Base-by-base conservation (phyloP, 305 asterid species). In the Solanum hybrid region DNA sequence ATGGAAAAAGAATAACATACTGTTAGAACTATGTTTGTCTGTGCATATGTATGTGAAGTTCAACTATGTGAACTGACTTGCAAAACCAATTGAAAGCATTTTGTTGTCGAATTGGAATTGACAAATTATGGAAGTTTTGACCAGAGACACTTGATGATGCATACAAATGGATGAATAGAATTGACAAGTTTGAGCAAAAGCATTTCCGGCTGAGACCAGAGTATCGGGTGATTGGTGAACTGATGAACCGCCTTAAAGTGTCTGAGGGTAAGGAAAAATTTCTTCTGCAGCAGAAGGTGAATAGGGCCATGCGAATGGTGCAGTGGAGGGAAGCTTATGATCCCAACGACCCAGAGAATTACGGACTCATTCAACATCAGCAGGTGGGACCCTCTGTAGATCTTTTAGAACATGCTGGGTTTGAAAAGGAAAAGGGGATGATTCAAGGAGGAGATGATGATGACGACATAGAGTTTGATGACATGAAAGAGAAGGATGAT, bases 231-330 rank as follows among this genome's bases (percentile, higher is more conserved):
- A 97, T 96, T 61, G 97, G 98, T 73, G 99, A 96, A 90, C 93
- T 97, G 90, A 94, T 96, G 97, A 95, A 95, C 90, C 93, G 96
- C 93, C 90, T 97, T 92, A 95, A 93, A 94, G 98, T 95, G 77
- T 96, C 99, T 84, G 96, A 95, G 92, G 99, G 97, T 72, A 96
- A 96, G 92, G 99, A 97, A 9, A 96, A 92, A 89, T 96, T 96
- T 90, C 94, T 97, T 75, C 95, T 97, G 88, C 99, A 97, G 92
- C 93, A 94, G 93, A 97, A 97, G 94, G 36, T 96, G 83, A 96
- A 96, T 90, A 96, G 99, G 93, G 99, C 99, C 61, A 38, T 95
- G 92, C 93, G 96, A 92, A 86, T 96, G 95, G 96, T 94, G 76
- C 95, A 95, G 86, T 92, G 95, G 93, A 96, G 92, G 91, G 97